These are phyloP conservation scores for Talaromyces sp. DNA, from an alignment of 2,329 filamentous ascomycete genomes.

Conservation along the genomic window DNA sequence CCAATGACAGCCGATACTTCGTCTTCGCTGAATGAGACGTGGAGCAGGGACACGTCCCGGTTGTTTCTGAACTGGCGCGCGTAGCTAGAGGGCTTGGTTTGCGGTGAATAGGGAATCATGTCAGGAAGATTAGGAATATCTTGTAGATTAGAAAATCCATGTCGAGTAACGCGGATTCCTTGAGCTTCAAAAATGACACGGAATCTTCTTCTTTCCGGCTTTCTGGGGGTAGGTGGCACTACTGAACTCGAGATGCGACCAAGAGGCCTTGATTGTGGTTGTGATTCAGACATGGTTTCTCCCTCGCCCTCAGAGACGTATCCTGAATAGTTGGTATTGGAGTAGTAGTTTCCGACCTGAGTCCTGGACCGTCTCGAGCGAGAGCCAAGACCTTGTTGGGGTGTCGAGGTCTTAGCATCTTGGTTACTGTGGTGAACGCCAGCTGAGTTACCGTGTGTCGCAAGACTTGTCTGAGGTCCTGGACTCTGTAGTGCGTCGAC, in stretches of 20 bases:
- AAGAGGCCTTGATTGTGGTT: not conserved
- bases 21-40: conserved; percentile 26
- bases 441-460: not conserved
- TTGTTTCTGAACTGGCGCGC: conserved; percentile 7
- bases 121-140: conserved; percentile 17
- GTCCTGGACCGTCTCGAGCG: conserved; percentile 29
- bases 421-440: not conserved
- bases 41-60: conserved; percentile 19
- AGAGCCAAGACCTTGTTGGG: not conserved
- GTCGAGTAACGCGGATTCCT: conserved; percentile 21
- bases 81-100: conserved; percentile 19
- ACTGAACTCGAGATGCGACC: not conserved
- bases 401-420: not conserved
- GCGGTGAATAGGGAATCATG: conserved; percentile 19
- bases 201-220: not conserved
- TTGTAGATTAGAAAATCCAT: conserved; percentile 15
- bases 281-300: not conserved
- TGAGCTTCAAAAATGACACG: conserved; percentile 21
- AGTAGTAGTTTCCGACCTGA: conserved; percentile 34
- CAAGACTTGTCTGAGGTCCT: not conserved
- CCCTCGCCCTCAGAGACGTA: conserved; percentile 17
- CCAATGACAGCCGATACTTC: conserved; percentile 25
- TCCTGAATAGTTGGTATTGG: conserved; percentile 20
- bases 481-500: not conserved
- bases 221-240: not conserved